Evolutionary conservation across 78 protist species (phyloP), one percentile per base, ranked within the genome.

Genomic region (Polysphondylium violaceum): DNA sequence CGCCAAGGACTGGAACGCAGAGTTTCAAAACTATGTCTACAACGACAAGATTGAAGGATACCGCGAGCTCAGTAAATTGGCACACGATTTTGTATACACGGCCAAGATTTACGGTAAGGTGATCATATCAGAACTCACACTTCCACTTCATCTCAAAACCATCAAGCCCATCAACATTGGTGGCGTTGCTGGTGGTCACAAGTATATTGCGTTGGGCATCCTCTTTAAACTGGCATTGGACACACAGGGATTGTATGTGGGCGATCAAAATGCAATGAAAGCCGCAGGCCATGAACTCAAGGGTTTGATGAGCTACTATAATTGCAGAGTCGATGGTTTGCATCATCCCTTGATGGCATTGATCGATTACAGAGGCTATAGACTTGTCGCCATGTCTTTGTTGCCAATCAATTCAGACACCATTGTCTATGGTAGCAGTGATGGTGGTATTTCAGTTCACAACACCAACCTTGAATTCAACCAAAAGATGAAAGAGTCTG

Each of bases 111-210:
- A 85, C 58, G 96, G 93, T 40, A 71, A 77, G 31, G 72, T 93
- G 38, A 87, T 93, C 88, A 86, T 93, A 11, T 63, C 92, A 0
- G 96, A 93, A 61, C 19, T 74, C 19, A 31, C 56, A n/a, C 69
- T 93, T 23, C 93, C 96, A 35, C 53, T 87, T 33, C 75, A 93
- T 21, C 47, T 38, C 12, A 93, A 93, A 60, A 93, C 96, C 7
- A 76, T 85, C 56, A 69, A 76, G 56, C 93, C 96, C 17, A 64
- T 75, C 25, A 68, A 77, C 51, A 67, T 93, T 61, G 96, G 96
- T 67, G 96, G 96, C 36, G 85, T 87, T 40, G 96, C 96, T 29
- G 96, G 96, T 67, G 96, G 96, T 25, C 83, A 76, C 31, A 93
- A 93, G 65, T 93, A 93, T 36, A 72, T 77, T 65, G 76, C 76